Percentiles rank a stretch among this genome's conserved stretches.
These are phyloP conservation scores for Astrothelium macrocarpum DNA, from an alignment of 495 filamentous ascomycete genomes.

Conservation along the genomic window DNA sequence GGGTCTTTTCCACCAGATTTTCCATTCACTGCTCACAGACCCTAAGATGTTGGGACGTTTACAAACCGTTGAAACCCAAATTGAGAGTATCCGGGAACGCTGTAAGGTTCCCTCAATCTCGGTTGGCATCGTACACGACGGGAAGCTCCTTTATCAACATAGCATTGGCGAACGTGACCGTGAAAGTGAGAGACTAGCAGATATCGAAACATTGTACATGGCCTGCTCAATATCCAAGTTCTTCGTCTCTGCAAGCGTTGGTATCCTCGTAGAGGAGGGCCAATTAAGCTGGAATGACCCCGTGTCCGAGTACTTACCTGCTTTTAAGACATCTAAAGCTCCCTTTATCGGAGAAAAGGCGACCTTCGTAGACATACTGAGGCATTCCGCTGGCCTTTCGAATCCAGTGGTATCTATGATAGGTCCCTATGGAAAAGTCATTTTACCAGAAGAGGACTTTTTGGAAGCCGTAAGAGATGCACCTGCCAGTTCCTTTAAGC, in stretches of 20 bases:
- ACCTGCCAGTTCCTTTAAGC: no score
- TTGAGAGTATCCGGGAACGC: not conserved
- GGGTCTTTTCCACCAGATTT: no score
- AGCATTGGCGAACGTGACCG: not conserved
- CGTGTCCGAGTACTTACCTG: not conserved
- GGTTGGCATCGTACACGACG: not conserved
- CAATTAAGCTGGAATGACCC: not conserved
- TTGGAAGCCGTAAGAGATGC: not conserved
- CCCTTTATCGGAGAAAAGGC: not conserved
- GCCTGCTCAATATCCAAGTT: not conserved
- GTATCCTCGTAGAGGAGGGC: not conserved
- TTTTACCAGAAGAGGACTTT: not conserved
- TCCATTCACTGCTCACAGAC: no score
- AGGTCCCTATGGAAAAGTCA: not conserved
- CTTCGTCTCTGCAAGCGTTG: not conserved
- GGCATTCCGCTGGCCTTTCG: not conserved
- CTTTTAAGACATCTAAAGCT: not conserved
- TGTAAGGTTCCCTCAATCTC: not conserved
- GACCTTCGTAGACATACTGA: not conserved
- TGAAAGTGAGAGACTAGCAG: not conserved
- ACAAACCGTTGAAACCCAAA: not conserved
- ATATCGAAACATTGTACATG: not conserved
- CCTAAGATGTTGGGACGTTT: no score
- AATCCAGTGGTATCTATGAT: not conserved
- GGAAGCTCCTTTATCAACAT: not conserved